Conservation (phyloP, 768 basidiomycete species). For the Tulasnella sp. region DNA sequence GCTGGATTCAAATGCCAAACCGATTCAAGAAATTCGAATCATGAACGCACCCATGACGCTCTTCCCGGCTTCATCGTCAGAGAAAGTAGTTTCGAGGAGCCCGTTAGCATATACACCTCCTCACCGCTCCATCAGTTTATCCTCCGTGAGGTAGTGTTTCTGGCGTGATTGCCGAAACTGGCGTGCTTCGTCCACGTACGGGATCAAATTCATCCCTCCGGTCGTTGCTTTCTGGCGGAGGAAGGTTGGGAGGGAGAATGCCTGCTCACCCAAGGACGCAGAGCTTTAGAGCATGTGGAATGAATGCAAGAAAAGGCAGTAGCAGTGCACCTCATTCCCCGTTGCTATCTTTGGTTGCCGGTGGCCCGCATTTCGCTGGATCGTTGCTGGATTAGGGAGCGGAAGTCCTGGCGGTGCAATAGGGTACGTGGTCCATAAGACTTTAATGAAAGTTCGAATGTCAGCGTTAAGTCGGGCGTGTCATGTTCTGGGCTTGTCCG, state of each 20-base stretch:
- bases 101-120: background rate
- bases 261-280: background rate
- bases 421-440: background rate
- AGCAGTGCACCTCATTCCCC: background rate
- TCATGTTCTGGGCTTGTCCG: too few species aligned
- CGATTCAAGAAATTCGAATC: constrained; percentile 32
- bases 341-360: background rate
- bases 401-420: background rate
- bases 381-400: background rate
- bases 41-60: constrained; percentile 18
- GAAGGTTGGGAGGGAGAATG: background rate
- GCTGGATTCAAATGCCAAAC: constrained; percentile 21
- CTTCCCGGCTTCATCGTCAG: background rate
- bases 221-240: background rate
- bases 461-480: too few species aligned
- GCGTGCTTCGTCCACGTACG: background rate
- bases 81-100: background rate
- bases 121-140: background rate
- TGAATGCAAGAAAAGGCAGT: background rate
- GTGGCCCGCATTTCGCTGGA: background rate
- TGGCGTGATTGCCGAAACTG: background rate
- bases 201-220: constrained; percentile 2
- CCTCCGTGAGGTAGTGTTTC: background rate
- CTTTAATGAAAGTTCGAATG: too few species aligned
- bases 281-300: background rate